Evolutionary conservation across 306 rosid genomes (phyloP), one percentile per base, ranked within the genome.

Genomic region (Hippophae rhamnoides): DNA sequence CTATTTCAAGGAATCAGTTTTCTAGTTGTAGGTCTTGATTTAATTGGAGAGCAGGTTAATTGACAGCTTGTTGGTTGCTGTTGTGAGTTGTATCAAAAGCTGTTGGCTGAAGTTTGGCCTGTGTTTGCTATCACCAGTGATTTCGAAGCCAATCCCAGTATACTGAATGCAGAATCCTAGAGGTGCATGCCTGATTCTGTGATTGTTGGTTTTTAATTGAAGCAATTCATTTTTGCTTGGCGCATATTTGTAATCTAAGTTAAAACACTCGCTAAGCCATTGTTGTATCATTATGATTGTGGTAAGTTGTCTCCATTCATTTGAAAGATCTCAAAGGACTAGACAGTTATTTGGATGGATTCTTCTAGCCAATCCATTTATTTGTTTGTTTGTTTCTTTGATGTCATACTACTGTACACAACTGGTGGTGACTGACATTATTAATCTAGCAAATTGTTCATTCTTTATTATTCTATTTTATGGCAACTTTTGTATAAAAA

Each of bases 31-130:
- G 96, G 99, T 66, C 96, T 92, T 49, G 99, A 92, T 75, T 80
- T 92, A 79, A 92, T 92, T 2, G 99, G 99, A 14, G 95, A 92
- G 80, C 96, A 92, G 77, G 94, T 88, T 43, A 92, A 95, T 70
- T 92, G 58, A 83, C 68, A 47, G 4, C 12, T 5, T 3, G 25
- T 11, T 13, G 27, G 31, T 43, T 64, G n/a, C n/a, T 9, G 41
- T 9, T 53, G 54, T 18, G 44, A 47, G 67, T 64, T 61, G 63
- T 56, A 62, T 42, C 18, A 64, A 54, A 75, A 79, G 57, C 72
- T 49, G 74, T 45, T 63, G 10, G 23, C 70, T 7, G 52, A 52
- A 56, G 38, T 63, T 49, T 31, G n/a, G 45, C 43, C 42, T 44
- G 13, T 53, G 67, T 66, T 60, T 46, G 13, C 63, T 11, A 31